Evolutionary conservation across 108 stramenopile genomes (phyloP), one percentile per base, ranked within the genome.

Genomic region (Asterionellopsis glacialis): DNA sequence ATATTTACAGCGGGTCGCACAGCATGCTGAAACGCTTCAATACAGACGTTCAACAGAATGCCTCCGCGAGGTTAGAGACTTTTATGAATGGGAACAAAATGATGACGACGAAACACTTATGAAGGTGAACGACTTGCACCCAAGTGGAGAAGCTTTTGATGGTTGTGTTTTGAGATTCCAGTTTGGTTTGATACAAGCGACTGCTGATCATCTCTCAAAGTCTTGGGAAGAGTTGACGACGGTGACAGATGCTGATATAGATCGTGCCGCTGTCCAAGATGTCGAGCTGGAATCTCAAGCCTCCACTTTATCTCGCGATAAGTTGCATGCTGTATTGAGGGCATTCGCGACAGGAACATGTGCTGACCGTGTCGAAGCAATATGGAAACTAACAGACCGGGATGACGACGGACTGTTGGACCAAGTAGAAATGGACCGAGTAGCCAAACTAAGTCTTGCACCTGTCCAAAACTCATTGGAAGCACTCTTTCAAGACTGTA

Each of bases 391-490:
- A 12, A 47, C 90, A 49, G 94, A 95, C 66, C 55, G 64, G 11
- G 90, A 92, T 57, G 49, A 57, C 0, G 94, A 95, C 74, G 94
- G 90, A 22, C 63, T 85, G 48, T 60, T 95, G 57, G 88, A 95
- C 64, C 65, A 91, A 68, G 81, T 67, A 48, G 90, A 95, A 76
- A 92, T 95, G 90, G 75, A 83, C 65, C 23, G 51, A 0, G 85
- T 83, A 1, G 83, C 78, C 0, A 48, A 82, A 45, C 45, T 88
- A 57, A 70, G 73, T n/a, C 54, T 91, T 39, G 47, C 61, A 51
- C 77, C 82, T 22, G 76, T 85, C 6, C 74, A 82, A 61, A 44
- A 56, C 27, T 86, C 90, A 28, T 52, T 90, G 53, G 25, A 52
- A 18, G 52, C 56, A 2, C 51, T 68, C 55, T 73, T 69, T 65